Evolutionary conservation across 441 rosid genomes (phyloP), one percentile per base, ranked within the genome.

Genomic region (Gossypium gossypioides): DNA sequence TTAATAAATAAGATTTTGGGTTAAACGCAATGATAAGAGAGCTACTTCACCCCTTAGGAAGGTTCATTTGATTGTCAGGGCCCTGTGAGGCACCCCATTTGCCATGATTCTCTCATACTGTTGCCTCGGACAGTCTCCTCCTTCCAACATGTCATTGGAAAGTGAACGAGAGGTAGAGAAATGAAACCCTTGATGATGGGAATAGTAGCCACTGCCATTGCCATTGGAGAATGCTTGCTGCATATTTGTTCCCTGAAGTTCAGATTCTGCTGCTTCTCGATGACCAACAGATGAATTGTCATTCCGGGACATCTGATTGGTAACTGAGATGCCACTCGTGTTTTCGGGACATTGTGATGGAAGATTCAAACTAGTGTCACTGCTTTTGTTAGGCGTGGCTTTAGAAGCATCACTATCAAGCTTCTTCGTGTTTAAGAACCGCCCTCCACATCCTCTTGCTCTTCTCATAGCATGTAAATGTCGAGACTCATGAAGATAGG

Each of bases 371-470:
- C 42, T 50, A 21, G 78, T 55, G 57, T 32, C 70, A 50, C 46
- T 48, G 34, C 71, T 52, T 54, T 51, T 50, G 29, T 70, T 72
- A 16, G 52, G 7, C 9, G 42, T 18, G 0, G 69, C 57, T 12
- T 68, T 46, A 51, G 71, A 54, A 68, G 70, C 75, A 16, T 66
- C 56, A 22, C 24, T 63, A 2, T 77, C 77, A 12, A 29, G 74
- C 69, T 81, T 79, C 75, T 75, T 83, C 0, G 68, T 81, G 70
- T 81, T 81, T 44, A 83, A 52, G 61, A 83, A 83, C 10, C 86
- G 86, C 59, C 86, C 86, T 2, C 84, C 86, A 10, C 81, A 81
- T 42, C 86, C 86, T 77, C 86, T 79, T 18, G 81, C 84, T 44
- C 86, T 79, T 57, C 84, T 72, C 84, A 83, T 75, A 16, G 63